phyloP scores from a whole-genome alignment of 1,139 yeast genomes.

The Sugiyamaella sp. region DNA sequence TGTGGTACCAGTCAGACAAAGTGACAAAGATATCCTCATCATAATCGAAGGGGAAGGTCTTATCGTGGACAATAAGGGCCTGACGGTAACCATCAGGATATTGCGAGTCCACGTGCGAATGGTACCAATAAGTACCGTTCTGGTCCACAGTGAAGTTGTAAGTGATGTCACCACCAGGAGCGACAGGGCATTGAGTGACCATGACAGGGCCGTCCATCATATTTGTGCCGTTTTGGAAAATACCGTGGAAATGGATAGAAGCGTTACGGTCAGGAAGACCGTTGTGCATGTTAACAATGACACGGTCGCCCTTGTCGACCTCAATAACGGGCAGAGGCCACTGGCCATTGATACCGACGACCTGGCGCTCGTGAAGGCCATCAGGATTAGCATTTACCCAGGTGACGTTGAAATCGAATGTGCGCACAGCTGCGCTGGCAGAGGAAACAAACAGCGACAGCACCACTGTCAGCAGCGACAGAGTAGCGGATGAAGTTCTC shows the following conservation, averaged over 20 bases:
- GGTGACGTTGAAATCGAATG: conserved; percentile 71
- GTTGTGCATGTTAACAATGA: conserved; percentile 68
- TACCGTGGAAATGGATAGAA: conserved; percentile 87
- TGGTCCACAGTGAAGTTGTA: conserved; percentile 84
- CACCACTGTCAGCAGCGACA: conserved; percentile 21
- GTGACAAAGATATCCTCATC: conserved; percentile 76
- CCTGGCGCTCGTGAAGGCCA: conserved; percentile 63
- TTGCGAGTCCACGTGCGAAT: conserved; percentile 82
- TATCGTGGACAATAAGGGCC: conserved; percentile 67
- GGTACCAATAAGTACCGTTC: conserved; percentile 93
- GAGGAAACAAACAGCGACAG: conserved; percentile 22
- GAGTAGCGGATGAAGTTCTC: conserved; percentile 16
- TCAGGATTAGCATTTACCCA: conserved; percentile 78
- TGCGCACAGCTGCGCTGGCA: conserved; percentile 57
- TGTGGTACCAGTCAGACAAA: conserved; percentile 85
- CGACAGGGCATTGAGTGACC: conserved; percentile 86
- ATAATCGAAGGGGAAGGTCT: conserved; percentile 56
- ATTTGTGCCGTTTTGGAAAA: conserved; percentile 73
- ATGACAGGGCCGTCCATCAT: conserved; percentile 89
- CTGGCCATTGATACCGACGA: conserved; percentile 77
- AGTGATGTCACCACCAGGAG: conserved; percentile 70
- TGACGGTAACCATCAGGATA: conserved; percentile 94
- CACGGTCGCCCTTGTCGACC: conserved; percentile 75
- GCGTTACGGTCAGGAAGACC: conserved; percentile 65
- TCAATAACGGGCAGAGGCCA: conserved; percentile 86